These are phyloP conservation scores for Coemansia sp. DNA, from an alignment of 192 early-diverging fungal genomes.

Conservation along the genomic window DNA sequence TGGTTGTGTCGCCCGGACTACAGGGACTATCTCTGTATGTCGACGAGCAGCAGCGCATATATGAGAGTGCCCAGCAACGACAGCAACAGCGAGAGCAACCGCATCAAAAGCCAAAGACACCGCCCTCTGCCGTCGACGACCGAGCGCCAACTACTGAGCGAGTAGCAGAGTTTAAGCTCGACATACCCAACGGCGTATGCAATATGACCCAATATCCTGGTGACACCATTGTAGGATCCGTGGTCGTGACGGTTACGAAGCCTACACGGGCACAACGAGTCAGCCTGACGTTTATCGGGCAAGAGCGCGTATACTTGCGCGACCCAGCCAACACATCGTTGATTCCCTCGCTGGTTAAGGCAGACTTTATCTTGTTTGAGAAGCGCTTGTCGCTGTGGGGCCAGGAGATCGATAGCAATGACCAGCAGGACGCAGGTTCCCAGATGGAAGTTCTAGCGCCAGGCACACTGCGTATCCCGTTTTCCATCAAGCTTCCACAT, in stretches of 20 bases:
- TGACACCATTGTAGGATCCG: slow-evolving; percentile 31
- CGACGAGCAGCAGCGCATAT: slow-evolving; percentile 15
- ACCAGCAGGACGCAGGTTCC: background rate
- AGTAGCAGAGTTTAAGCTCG: slow-evolving; percentile 33
- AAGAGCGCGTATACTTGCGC: slow-evolving; percentile 29
- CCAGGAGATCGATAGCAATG: background rate
- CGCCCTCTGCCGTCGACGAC: slow-evolving; percentile 8
- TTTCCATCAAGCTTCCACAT: slow-evolving; percentile 26
- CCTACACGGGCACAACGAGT: slow-evolving; percentile 32
- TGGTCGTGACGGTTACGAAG: slow-evolving; percentile 40
- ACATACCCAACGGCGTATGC: slow-evolving; percentile 42
- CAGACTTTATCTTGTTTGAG: slow-evolving; percentile 36
- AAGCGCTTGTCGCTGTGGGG: slow-evolving; percentile 30
- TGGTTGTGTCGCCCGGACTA: slow-evolving; percentile 7
- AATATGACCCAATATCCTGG: slow-evolving; percentile 35
- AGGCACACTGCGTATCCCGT: slow-evolving; percentile 33
- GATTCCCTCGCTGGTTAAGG: slow-evolving; percentile 3
- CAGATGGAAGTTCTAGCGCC: slow-evolving; percentile 21
- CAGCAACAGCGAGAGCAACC: background rate
- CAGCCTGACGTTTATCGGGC: slow-evolving; percentile 24
- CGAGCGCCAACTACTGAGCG: slow-evolving; percentile 39
- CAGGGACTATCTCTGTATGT: slow-evolving; percentile 14
- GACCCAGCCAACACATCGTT: slow-evolving; percentile 5
- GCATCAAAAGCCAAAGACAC: background rate
- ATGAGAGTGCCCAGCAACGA: slow-evolving; percentile 1